Evolutionary conservation across 139 green algal genomes (phyloP), one percentile per base, ranked within the genome.

Genomic region (Raphidocelis subcapitata): DNA sequence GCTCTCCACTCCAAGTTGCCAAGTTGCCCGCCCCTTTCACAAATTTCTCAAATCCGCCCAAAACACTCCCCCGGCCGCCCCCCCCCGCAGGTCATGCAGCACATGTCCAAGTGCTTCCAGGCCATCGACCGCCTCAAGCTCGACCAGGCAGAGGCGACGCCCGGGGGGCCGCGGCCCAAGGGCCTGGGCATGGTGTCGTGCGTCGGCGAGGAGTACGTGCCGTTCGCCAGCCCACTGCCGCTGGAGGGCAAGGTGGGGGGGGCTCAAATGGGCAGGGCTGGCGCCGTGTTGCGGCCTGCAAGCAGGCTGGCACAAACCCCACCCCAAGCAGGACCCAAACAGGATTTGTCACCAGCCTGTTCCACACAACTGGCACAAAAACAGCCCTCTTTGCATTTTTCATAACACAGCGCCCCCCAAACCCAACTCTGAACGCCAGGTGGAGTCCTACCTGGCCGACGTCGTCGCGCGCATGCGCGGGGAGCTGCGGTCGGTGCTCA

Each of bases 81-180:
- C n/a, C n/a, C n/a, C n/a, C 67, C 70, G 20, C 83, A 88, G 69
- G 87, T 95, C 33, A 91, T 93, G 89, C 82, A 82, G 59, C 92
- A 97, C 81, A 92, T 94, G 86, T 91, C 84, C 74, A 97, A 97
- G 83, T 93, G 86, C 83, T 97, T 97, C 86, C 89, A 94, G 82
- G 92, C 91, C 54, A 95, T 97, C 52, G 92, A 94, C 37, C 89
- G 85, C 75, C 89, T 97, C 14, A 89, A 88, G 73, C 81, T 97
- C 44, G 88, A 95, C 72, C 86, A 79, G 54, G 61, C 33, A 15
- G 84, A 91, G 12, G 79, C 65, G 35, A 85, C 81, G 12, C 52
- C 82, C 16, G 67, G 81, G 23, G 88, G 88, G 5, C 51, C 60
- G 47, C 77, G 91, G 0, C 92, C 92, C 5, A 90, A 84, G 73